Conservation (phyloP, 306 rosid genomes). For the Ochetophila trinervis region DNA sequence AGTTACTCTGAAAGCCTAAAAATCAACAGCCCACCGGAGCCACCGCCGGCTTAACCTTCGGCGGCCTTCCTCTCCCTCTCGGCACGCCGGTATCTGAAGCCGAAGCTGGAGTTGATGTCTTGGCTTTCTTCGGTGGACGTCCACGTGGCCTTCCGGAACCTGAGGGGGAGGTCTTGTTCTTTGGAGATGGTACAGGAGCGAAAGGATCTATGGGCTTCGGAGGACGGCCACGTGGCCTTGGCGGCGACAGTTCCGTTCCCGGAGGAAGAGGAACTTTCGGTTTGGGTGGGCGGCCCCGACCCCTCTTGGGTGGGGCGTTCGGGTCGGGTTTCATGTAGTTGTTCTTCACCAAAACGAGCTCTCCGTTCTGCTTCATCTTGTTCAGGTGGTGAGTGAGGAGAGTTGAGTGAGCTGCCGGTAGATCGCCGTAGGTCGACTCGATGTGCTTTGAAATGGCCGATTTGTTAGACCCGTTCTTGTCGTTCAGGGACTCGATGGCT, state of each 20-base stretch:
- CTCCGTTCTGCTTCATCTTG: constrained; percentile 40
- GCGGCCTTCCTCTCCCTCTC: constrained; percentile 58
- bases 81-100: constrained; percentile 24
- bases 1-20: background rate
- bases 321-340: constrained; percentile 52
- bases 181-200: constrained; percentile 32
- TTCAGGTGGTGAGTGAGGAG: constrained; percentile 40
- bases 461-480: constrained; percentile 36
- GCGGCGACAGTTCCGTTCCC: constrained; percentile 18
- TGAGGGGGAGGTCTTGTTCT: constrained; percentile 17
- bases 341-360: constrained; percentile 40
- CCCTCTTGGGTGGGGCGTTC: constrained; percentile 47
- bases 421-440: constrained; percentile 39
- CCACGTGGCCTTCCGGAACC: constrained; percentile 56
- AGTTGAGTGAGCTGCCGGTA: constrained; percentile 34
- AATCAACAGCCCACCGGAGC: constrained; percentile 45
- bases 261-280: constrained; percentile 28
- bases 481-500: constrained; percentile 45
- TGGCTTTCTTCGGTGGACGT: constrained; percentile 53
- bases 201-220: constrained; percentile 48
- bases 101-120: constrained; percentile 13
- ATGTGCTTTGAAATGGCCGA: constrained; percentile 42
- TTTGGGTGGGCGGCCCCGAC: constrained; percentile 56
- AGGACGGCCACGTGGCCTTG: constrained; percentile 52
- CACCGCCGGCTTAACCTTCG: constrained; percentile 49